Conservation (phyloP, 768 basidiomycete species). For the Phylloporus arenicola region DNA sequence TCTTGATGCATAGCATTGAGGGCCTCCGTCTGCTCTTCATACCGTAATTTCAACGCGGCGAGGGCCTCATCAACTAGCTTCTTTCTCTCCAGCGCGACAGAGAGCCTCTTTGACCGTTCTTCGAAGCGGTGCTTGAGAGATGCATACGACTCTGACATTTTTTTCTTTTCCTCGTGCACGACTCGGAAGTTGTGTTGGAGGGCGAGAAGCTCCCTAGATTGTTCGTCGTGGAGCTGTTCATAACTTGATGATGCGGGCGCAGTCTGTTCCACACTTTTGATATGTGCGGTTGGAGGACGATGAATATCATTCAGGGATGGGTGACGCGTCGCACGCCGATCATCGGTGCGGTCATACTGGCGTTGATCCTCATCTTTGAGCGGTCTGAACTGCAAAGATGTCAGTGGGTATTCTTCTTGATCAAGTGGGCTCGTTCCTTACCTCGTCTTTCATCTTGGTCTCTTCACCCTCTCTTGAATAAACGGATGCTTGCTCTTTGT, state of each 20-base stretch:
- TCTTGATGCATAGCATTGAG: conserved; percentile 4
- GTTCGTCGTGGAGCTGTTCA: conserved; percentile 2
- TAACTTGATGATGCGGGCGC: not conserved
- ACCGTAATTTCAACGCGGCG: conserved; percentile 15
- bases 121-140: conserved; percentile 6
- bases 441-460: conserved; percentile 5
- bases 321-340: not conserved
- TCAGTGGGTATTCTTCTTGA: not conserved
- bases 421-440: not conserved
- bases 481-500: not conserved
- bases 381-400: conserved; percentile 1
- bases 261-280: not conserved
- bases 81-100: not conserved
- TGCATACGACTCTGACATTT: not conserved
- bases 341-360: not conserved
- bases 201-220: conserved; percentile 3
- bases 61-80: conserved; percentile 10
- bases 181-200: conserved; percentile 2
- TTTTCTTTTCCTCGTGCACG: conserved; percentile 6
- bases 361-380: not conserved
- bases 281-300: not conserved
- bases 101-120: conserved; percentile 3
- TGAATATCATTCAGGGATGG: not conserved
- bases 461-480: not conserved
- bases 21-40: conserved; percentile 9